Base-by-base conservation (phyloP, 2,329 filamentous ascomycete species). In the Pseudogymnoascus sp. region DNA sequence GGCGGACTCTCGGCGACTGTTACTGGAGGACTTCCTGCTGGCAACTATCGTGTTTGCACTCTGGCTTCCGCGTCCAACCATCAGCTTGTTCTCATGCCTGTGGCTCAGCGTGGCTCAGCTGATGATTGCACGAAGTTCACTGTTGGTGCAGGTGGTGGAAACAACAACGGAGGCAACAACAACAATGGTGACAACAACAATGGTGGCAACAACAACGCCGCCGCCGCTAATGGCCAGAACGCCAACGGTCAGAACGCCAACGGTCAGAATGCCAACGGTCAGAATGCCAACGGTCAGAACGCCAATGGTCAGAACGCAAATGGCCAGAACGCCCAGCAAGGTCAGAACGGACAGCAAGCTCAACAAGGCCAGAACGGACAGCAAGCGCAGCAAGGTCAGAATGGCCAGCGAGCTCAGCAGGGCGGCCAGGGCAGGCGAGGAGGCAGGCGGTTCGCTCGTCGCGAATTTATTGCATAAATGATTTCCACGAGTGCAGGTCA, bases 71-170 rank as follows among this genome's bases (percentile, higher is more conserved):
- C 77, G 12, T 69, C 71, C 39, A 79, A 78, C 66, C 77, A 79
- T 69, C 75, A 77, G 58, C 73, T 74, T 58, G 74, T 76, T 25
- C 62, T 75, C 18, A 77, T 77, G 75, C 75, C 75, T 27, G 73
- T 79, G 40, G 77, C 77, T 37, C 76, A 78, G 68, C 72, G 77
- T 62, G 77, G 77, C 65, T 70, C 75, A 40, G 71, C 74, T 31
- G 77, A 79, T 65, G 77, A 79, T 65, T 79, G 77, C 65, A 74
- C 71, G 15, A 77, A 77, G 64, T 78, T 79, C 63, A 73, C 70
- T 18, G 76, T 78, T 40, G 67, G 58, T 45, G 65, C 1, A 15
- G 61, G 7, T 6, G 37, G 15, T 6, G 69, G 64, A 8, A 67
- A 55, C 25, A 69, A 67, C 5, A 65, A 27, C 1, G 13, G 13